A percentile compares a stretch with the other conserved stretches of the same genome.
Evolutionary conservation across 805 yeast species (phyloP).

Genomic region (Millerozyma miso): DNA sequence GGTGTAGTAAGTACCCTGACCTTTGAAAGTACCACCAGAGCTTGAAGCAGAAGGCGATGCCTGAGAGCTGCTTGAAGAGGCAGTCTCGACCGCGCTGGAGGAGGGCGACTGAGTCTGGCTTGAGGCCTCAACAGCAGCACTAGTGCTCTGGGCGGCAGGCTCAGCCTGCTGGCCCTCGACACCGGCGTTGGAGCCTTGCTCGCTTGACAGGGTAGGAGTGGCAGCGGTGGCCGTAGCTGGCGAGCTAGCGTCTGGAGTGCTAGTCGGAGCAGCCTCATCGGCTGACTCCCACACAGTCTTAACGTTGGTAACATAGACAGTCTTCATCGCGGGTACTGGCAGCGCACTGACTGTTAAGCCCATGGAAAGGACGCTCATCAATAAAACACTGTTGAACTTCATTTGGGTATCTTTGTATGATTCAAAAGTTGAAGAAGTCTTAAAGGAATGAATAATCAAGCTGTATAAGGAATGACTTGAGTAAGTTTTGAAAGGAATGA

Average conservation of each 20-base stretch:
- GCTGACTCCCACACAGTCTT: slow-evolving; percentile 5
- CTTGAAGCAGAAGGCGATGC: slow-evolving; percentile 13
- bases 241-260: slow-evolving; percentile 7
- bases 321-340: slow-evolving; percentile 25
- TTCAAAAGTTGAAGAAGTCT: slow-evolving; percentile 1
- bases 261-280: slow-evolving; percentile 6
- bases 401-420: too few species aligned
- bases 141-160: slow-evolving; percentile 1
- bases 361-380: slow-evolving; percentile 9
- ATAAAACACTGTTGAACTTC: slow-evolving; percentile 15
- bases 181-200: not conserved
- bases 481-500: slow-evolving; percentile 6
- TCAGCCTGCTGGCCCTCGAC: not conserved
- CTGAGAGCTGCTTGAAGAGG: slow-evolving; percentile 8
- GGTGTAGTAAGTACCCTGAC: slow-evolving; percentile 48
- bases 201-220: not conserved
- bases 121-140: slow-evolving; percentile 7
- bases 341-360: slow-evolving; percentile 14
- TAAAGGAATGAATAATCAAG: slow-evolving; percentile 3
- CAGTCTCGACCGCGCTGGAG: slow-evolving; percentile 8
- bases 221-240: slow-evolving; percentile 7
- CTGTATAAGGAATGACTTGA: slow-evolving; percentile 6
- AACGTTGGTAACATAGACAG: slow-evolving; percentile 17
- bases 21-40: slow-evolving; percentile 20
- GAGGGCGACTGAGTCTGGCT: slow-evolving; percentile 6